Conservation (phyloP, 257 asterid genomes). For the Lavandula angustifolia region DNA sequence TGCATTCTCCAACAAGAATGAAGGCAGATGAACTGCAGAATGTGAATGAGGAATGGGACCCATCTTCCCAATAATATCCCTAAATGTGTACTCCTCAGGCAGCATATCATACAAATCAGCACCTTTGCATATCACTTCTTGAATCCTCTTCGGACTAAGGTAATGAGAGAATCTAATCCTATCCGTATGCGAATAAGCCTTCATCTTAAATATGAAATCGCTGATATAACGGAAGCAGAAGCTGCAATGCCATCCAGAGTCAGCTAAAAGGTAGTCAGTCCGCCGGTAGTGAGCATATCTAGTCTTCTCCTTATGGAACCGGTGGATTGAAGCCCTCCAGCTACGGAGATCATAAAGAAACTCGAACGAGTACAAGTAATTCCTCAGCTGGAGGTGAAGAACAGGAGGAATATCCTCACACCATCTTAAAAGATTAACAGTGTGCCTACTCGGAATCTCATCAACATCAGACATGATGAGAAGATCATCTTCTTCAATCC, state of each 20-base stretch:
- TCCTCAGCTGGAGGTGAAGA: slow-evolving; percentile 63
- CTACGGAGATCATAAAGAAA: slow-evolving; percentile 47
- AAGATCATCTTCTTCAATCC: slow-evolving; percentile 67
- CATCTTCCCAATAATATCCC: slow-evolving; percentile 65
- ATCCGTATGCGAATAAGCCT: slow-evolving; percentile 70
- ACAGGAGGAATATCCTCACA: slow-evolving; percentile 61
- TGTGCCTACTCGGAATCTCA: slow-evolving; percentile 70
- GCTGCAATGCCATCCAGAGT: slow-evolving; percentile 85
- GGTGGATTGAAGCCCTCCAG: slow-evolving; percentile 75
- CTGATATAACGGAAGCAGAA: slow-evolving; percentile 61
- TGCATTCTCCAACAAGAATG: slow-evolving; percentile 51
- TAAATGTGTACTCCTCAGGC: slow-evolving; percentile 70
- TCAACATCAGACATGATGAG: slow-evolving; percentile 76
- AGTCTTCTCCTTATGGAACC: slow-evolving; percentile 50
- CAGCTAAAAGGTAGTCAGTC: slow-evolving; percentile 53
- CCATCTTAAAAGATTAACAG: slow-evolving; percentile 62
- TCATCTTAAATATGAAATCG: slow-evolving; percentile 75
- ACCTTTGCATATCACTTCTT: slow-evolving; percentile 59
- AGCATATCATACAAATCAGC: slow-evolving; percentile 66
- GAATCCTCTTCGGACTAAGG: slow-evolving; percentile 58
- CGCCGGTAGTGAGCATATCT: slow-evolving; percentile 65
- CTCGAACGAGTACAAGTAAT: slow-evolving; percentile 66
- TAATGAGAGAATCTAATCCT: slow-evolving; percentile 57
- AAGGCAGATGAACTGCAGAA: slow-evolving; percentile 64
- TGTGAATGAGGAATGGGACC: slow-evolving; percentile 64